Evolutionary conservation across 2,329 filamentous ascomycete species (phyloP), one percentile per base, ranked within the genome.

Genomic region (Thielaviopsis punctulata): DNA sequence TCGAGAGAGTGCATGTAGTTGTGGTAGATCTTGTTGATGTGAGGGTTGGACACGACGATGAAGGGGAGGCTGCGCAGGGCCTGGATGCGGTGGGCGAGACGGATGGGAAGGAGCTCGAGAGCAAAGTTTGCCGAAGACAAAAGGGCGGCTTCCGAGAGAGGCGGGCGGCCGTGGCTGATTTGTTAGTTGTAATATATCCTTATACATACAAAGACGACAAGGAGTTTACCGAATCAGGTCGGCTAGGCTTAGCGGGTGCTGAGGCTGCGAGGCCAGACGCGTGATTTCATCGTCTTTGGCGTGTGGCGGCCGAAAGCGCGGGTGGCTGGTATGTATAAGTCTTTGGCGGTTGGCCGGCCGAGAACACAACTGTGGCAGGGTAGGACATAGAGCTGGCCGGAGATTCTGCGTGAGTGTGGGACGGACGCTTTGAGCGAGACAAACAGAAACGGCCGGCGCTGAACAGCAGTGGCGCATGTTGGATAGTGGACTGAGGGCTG

Each of bases 21-120:
- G 66, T 86, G 82, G 72, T 96, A 95, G 58, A 98, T 98, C 61
- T 84, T 82, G 23, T 83, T 85, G 59, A 98, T 88, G 64, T 95
- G 87, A 1, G 88, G 86, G 64, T 98, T 96, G n/a, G 90, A 89
- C 23, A 98, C 92, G 52, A 98, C 90, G 58, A 98, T 96, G 66
- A 90, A 98, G 0, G 92, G 92, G 8, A 98, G 78, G 63, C 94
- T 95, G 57, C 89, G 83, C 18, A 98, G 73, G 44, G 88, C 87
- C 65, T 95, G 86, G 58, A 98, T 94, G 53, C 92, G 86, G 64
- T 93, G 87, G 23, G 92, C 92, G 23, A 98, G 80, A 36, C 92
- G 86, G 48, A 92, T 85, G 13, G 92, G 92, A 9, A 96, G 80
- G 51, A 95, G 84, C 24, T 83, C 86, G 58, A 96, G 82, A 12